Percentiles rank a stretch among this genome's conserved stretches.
These are phyloP conservation scores for Aristolochia contorta DNA, from an alignment of 164 flowering plant genomes.

Conservation along the genomic window DNA sequence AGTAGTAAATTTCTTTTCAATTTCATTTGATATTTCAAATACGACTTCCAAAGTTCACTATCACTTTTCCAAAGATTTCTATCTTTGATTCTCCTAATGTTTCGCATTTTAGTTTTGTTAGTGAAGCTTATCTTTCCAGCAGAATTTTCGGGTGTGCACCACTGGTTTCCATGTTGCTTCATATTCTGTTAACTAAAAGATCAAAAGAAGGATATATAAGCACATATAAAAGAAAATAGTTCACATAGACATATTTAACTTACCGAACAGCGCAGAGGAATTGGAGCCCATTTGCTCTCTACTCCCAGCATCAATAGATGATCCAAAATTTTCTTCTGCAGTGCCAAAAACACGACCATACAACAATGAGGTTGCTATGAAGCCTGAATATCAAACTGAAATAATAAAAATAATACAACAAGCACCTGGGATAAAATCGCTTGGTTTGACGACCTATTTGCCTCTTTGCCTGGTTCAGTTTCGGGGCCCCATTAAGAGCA, in stretches of 20 bases:
- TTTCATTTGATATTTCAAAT: no score
- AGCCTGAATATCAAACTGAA: neutral
- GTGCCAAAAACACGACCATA: neutral
- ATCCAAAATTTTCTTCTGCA: conserved; percentile 72
- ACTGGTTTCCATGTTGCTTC: no score
- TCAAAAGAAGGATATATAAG: no score
- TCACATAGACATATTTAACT: conserved; percentile 12
- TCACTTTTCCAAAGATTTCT: no score
- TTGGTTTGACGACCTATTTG: conserved; percentile 57
- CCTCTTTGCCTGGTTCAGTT: conserved; percentile 52
- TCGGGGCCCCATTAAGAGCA: conserved; percentile 55
- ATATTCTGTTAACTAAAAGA: no score
- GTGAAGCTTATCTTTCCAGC: neutral
- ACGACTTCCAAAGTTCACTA: no score
- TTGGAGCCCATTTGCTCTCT: conserved; percentile 97
- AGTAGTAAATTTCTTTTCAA: no score
- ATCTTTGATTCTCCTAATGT: no score
- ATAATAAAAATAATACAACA: neutral
- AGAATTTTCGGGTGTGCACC: neutral
- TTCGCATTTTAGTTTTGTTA: no score
- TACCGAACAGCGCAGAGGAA: conserved; percentile 83
- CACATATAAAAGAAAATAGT: no score
- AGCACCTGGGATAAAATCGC: conserved; percentile 84
- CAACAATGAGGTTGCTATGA: neutral
- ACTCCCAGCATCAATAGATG: conserved; percentile 81